These are phyloP conservation scores for Yamadazyma dushanensis DNA, from an alignment of 1,139 yeast genomes.

Conservation along the genomic window DNA sequence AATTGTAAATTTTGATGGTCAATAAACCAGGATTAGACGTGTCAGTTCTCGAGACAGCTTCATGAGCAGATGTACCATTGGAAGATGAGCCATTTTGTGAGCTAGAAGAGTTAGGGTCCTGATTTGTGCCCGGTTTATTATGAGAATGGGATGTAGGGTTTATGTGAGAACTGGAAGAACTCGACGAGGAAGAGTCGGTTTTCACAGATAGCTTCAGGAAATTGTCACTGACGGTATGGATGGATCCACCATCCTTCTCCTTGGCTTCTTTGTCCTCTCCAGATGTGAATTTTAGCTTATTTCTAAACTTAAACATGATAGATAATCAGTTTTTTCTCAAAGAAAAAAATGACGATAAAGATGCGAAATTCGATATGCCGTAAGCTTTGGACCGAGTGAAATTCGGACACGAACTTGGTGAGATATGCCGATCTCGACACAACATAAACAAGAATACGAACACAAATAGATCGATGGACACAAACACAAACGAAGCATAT, in stretches of 20 bases:
- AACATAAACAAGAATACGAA: too few species aligned
- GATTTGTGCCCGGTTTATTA: too few species aligned
- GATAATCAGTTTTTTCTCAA: too few species aligned
- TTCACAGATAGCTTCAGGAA: conserved; percentile 7
- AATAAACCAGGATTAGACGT: conserved; percentile 60
- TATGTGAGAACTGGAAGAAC: conserved; percentile 7
- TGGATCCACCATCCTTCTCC: neutral
- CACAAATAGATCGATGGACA: too few species aligned
- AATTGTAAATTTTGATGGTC: conserved; percentile 67
- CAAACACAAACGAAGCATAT: too few species aligned
- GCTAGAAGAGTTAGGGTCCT: too few species aligned
- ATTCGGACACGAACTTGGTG: too few species aligned
- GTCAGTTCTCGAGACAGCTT: conserved; percentile 9
- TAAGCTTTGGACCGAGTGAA: neutral
- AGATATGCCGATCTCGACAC: too few species aligned
- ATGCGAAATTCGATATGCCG: conserved; percentile 1
- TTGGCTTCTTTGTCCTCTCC: conserved; percentile 9
- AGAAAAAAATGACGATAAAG: conserved; percentile 1
- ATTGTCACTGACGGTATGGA: conserved; percentile 5
- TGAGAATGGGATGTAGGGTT: neutral
- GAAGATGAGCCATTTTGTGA: too few species aligned
- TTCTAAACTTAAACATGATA: conserved; percentile 44
- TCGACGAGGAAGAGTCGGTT: conserved; percentile 4
- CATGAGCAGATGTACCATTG: too few species aligned
- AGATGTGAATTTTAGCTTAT: conserved; percentile 47